phyloP scores from a whole-genome alignment of 106 monocot genomes.

The Allium cepa region DNA sequence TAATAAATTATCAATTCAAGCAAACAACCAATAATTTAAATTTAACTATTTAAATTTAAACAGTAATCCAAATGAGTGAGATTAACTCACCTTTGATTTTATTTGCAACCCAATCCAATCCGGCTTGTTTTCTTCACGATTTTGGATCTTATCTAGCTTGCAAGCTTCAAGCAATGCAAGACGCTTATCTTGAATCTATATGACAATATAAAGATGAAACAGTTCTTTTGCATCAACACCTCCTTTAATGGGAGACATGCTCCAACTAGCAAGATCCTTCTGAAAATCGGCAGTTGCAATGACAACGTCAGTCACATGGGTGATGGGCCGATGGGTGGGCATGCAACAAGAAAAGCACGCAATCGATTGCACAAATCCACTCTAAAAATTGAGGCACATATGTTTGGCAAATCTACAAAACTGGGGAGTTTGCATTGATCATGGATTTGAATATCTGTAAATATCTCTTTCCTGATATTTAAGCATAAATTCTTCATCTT shows the following conservation, averaged over 20 bases:
- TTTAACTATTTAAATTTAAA: no score
- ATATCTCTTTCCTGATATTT: conserved; percentile 88
- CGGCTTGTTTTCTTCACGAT: no score
- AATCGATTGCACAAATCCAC: conserved; percentile 77
- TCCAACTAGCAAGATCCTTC: conserved; percentile 87
- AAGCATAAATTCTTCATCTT: conserved; percentile 78
- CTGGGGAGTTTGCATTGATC: conserved; percentile 83
- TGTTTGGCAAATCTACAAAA: conserved; percentile 86
- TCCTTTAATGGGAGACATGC: conserved; percentile 70
- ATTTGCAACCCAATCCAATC: no score
- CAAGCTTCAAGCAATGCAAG: conserved; percentile 76
- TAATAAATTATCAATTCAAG: no score
- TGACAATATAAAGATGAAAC: conserved; percentile 86
- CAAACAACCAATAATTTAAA: no score
- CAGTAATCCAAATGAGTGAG: no score
- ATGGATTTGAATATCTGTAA: conserved; percentile 93
- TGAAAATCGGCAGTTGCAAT: conserved; percentile 93
- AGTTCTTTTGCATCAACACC: conserved; percentile 97
- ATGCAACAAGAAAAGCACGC: conserved; percentile 84
- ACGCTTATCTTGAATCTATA: conserved; percentile 97
- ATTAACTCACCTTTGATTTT: no score
- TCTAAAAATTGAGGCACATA: conserved; percentile 80
- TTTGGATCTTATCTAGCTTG: conserved; percentile 93
- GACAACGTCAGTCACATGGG: conserved; percentile 83
- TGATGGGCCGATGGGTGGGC: conserved; percentile 78